Evolutionary conservation across 2,329 filamentous ascomycete species (phyloP).

Genomic region (Dothistroma septosporum): DNA sequence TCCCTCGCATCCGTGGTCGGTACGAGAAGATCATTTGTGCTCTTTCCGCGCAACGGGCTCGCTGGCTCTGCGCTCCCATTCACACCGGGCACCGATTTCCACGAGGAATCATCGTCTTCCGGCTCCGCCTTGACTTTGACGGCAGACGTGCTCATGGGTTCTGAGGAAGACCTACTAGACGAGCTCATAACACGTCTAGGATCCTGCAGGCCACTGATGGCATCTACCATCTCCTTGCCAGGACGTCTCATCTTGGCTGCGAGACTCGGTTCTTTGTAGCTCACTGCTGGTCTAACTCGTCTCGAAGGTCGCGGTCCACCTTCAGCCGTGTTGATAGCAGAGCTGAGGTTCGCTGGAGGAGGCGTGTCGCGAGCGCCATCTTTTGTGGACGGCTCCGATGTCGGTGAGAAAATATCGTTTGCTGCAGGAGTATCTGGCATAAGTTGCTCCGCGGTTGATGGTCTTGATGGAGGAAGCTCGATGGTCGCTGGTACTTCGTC

Average conservation of each 20-base stretch:
- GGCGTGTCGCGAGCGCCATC: slow-evolving; percentile 38
- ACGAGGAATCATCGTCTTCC: slow-evolving; percentile 24
- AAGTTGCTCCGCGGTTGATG: slow-evolving; percentile 7
- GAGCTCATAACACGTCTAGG: slow-evolving; percentile 29
- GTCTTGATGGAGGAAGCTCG: slow-evolving; percentile 22
- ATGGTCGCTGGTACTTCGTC: slow-evolving; percentile 21
- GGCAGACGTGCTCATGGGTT: neutral
- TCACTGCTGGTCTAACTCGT: slow-evolving; percentile 45
- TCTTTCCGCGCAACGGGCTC: slow-evolving; percentile 23
- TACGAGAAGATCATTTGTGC: slow-evolving; percentile 1
- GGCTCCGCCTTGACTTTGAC: slow-evolving; percentile 31
- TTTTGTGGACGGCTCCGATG: slow-evolving; percentile 39
- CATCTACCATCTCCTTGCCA: slow-evolving; percentile 45
- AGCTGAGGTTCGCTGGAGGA: slow-evolving; percentile 39
- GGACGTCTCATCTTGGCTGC: slow-evolving; percentile 49
- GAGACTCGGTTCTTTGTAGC: slow-evolving; percentile 49
- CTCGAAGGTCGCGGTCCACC: slow-evolving; percentile 40
- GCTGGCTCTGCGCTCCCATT: slow-evolving; percentile 4
- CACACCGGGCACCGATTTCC: slow-evolving; percentile 7
- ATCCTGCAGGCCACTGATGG: slow-evolving; percentile 36
- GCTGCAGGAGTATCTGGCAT: slow-evolving; percentile 30
- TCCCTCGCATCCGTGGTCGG: neutral
- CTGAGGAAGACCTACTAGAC: slow-evolving; percentile 11
- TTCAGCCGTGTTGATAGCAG: slow-evolving; percentile 31
- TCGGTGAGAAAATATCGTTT: slow-evolving; percentile 42